Base-by-base conservation (phyloP, 2,329 filamentous ascomycete genomes). In the Cryoendolithus antarcticus region DNA sequence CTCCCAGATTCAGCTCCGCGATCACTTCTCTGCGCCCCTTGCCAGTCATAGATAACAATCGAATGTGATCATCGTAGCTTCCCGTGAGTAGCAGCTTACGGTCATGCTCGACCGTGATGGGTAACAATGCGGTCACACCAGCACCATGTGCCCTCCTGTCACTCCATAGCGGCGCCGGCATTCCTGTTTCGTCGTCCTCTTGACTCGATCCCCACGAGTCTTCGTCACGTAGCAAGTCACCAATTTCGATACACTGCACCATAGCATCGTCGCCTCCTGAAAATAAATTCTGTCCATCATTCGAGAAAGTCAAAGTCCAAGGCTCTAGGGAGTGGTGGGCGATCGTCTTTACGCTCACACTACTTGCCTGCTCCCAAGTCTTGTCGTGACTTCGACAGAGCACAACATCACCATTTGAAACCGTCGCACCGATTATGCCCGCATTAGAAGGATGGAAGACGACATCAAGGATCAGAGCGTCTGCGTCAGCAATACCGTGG, bases 21-120 rank as follows among this genome's bases (percentile, higher is more conserved):
- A 86, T 69, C 2, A 80, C 61, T 27, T 66, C 66, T 34, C 62
- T 65, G 4, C 65, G 62, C 10, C 64, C 58, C 8, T 52, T 34
- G 2, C 41, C 21, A 3, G 59, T 53, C 56, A 47, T 62, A 1
- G 69, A 58, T 35, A 82, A 71, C 2, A 94, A 66, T 9, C 89
- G 75, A 11, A 96, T 66, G 44, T 71, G 68, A 51, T 96, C 88
- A 52, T 96, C 91, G 54, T 96, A 98, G 55, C 85, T 93, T 3
- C 91, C 91, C 0, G 88, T 95, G 2, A 94, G 53, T 2, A 93
- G 60, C 4, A 91, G 54, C 30, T 32, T 4, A 19, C 15, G 15
- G 3, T 5, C 15, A 3, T 19, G 3, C 3, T 69, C 66, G 1
- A 68, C 66, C 3, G 64, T 63, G 2, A 93, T 62, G 0, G 86